Evolutionary conservation across 257 asterid genomes (phyloP).

Genomic region (Nemophila menziesii): DNA sequence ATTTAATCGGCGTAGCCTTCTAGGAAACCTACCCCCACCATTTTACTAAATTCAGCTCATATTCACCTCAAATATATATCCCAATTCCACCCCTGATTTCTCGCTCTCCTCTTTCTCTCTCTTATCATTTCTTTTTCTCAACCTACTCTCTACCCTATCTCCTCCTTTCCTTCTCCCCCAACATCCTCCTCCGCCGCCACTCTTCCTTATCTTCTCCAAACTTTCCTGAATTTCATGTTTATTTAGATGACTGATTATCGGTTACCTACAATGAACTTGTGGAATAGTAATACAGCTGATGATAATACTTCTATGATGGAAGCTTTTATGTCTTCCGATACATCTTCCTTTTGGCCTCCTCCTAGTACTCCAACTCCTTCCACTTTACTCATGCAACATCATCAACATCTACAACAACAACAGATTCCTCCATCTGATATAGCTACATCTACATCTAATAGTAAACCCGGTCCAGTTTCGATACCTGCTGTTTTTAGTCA

Average conservation of each 20-base stretch:
- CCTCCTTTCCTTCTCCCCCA: background rate
- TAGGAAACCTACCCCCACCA: constrained; percentile 22
- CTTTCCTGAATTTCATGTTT: background rate
- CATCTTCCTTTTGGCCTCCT: constrained; percentile 44
- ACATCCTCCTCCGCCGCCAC: background rate
- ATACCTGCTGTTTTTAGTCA: constrained; percentile 29
- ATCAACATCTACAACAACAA: background rate
- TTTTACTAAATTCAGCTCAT: constrained; percentile 25
- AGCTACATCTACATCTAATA: constrained; percentile 3
- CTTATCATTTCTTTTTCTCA: background rate
- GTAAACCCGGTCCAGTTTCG: background rate
- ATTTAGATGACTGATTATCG: constrained; percentile 32
- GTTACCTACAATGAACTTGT: constrained; percentile 29
- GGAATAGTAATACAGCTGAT: constrained; percentile 25
- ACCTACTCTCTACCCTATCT: background rate
- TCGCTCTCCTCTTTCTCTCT: constrained; percentile 2
- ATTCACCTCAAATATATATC: constrained; percentile 34
- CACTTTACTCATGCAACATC: background rate
- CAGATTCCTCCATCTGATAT: constrained; percentile 1
- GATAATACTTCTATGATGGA: constrained; percentile 44
- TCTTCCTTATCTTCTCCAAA: background rate
- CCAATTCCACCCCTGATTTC: constrained; percentile 9
- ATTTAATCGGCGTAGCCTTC: constrained; percentile 24
- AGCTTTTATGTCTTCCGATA: constrained; percentile 44
- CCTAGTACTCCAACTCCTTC: constrained; percentile 7